Conservation (phyloP, 1,284 basidiomycete genomes). For the Moesziomyces parantarcticus region DNA sequence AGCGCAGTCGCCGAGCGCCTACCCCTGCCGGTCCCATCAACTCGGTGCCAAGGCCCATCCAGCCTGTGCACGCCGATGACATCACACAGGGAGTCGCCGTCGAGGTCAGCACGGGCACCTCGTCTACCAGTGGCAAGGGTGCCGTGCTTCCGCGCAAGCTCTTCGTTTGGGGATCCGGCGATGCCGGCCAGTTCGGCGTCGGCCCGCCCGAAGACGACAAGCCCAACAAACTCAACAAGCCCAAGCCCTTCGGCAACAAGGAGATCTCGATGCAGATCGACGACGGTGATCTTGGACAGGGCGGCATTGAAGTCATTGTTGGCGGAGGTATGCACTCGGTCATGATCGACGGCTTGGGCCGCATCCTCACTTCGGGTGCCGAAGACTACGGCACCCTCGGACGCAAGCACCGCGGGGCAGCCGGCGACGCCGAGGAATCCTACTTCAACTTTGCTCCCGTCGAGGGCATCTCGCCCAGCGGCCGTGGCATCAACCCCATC, state of each 20-base stretch:
- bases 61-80: conserved; percentile 34
- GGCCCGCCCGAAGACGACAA: conserved; percentile 63
- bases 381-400: conserved; percentile 93
- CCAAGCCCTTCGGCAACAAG: conserved; percentile 59
- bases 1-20: conserved; percentile 36
- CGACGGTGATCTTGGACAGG: conserved; percentile 54
- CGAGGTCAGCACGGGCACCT: conserved; percentile 22
- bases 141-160: conserved; percentile 57
- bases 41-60: conserved; percentile 33
- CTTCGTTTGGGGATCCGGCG: conserved; percentile 66
- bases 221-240: conserved; percentile 63
- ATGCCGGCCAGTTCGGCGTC: conserved; percentile 65
- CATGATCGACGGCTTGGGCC: conserved; percentile 59
- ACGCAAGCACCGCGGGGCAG: conserved; percentile 71
- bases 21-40: conserved; percentile 53
- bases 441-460: conserved; percentile 81
- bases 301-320: conserved; percentile 57
- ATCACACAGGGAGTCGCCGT: conserved; percentile 34
- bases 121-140: conserved; percentile 26
- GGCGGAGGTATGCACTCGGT: conserved; percentile 67
- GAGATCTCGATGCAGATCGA: conserved; percentile 54
- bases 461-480: conserved; percentile 72
- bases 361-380: conserved; percentile 78
- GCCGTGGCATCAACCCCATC: conserved; percentile 68
- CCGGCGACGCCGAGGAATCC: conserved; percentile 81